Evolutionary conservation across 148 eudicot genomes (phyloP).

Genomic region (Vaccinium myrtillus): DNA sequence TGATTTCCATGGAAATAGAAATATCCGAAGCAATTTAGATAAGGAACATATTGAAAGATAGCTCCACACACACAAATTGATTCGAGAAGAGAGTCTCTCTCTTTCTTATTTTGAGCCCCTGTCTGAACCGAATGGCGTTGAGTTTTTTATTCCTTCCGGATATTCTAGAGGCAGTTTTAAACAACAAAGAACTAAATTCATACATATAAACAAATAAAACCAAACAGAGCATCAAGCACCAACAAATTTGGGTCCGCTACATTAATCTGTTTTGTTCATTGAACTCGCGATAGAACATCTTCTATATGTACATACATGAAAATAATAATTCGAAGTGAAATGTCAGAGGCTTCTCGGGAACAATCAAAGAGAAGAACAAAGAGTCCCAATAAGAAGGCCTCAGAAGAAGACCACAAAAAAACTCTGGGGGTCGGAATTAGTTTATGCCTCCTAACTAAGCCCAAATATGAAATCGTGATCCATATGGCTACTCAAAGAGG

Average conservation of each 20-base stretch:
- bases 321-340: not conserved
- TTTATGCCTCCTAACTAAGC: conserved; percentile 14
- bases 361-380: not conserved
- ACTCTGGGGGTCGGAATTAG: not conserved
- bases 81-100: conserved; percentile 4
- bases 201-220: not conserved
- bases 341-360: conserved; percentile 6
- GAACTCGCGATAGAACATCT: no score
- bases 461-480: not conserved
- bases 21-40: not conserved
- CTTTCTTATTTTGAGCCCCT: conserved; percentile 1
- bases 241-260: no score
- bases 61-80: not conserved
- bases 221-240: no score
- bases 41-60: not conserved
- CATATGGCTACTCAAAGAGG: conserved; percentile 5
- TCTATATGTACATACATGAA: no score
- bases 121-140: conserved; percentile 9
- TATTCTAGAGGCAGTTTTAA: not conserved
- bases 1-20: not conserved
- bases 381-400: not conserved
- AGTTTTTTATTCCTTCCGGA: not conserved
- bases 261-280: no score
- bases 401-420: not conserved
- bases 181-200: not conserved